These are phyloP conservation scores for Mycena citricolor DNA, from an alignment of 1,284 basidiomycete genomes.

Conservation along the genomic window DNA sequence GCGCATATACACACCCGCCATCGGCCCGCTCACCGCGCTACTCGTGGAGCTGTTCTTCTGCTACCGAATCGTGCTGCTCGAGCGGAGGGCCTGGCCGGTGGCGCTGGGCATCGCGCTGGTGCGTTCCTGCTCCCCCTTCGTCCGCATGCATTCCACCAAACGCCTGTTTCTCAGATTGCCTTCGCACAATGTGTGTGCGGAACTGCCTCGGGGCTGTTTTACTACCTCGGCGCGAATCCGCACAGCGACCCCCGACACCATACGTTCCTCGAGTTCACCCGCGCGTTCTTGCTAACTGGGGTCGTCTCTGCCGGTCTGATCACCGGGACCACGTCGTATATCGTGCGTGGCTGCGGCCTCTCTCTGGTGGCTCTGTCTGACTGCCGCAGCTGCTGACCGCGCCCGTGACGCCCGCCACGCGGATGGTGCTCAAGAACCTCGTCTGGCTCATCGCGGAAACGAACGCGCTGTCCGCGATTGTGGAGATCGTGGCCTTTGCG, in stretches of 20 bases:
- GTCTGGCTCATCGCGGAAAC: constrained; percentile 19
- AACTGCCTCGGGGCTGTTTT: not conserved
- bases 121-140: no score
- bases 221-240: not conserved
- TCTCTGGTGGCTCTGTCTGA: constrained; percentile 1
- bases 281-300: constrained; percentile 23
- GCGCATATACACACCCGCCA: constrained; percentile 20
- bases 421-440: constrained; percentile 5
- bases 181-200: constrained; percentile 2
- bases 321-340: constrained; percentile 22
- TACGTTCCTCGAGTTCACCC: not conserved
- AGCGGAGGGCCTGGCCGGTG: not conserved
- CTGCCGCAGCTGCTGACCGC: not conserved
- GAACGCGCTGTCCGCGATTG: constrained; percentile 8
- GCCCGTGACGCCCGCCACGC: not conserved
- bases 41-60: constrained; percentile 25
- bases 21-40: constrained; percentile 21
- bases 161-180: constrained; percentile 2
- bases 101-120: constrained; percentile 1
- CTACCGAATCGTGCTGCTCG: constrained; percentile 20
- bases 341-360: no score
- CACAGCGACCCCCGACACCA: not conserved
- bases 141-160: not conserved
- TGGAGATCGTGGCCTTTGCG: not conserved
- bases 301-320: constrained; percentile 23